These are phyloP conservation scores for Syncephalastrum contaminatum DNA, from an alignment of 371 early-diverging fungal species.

Conservation along the genomic window DNA sequence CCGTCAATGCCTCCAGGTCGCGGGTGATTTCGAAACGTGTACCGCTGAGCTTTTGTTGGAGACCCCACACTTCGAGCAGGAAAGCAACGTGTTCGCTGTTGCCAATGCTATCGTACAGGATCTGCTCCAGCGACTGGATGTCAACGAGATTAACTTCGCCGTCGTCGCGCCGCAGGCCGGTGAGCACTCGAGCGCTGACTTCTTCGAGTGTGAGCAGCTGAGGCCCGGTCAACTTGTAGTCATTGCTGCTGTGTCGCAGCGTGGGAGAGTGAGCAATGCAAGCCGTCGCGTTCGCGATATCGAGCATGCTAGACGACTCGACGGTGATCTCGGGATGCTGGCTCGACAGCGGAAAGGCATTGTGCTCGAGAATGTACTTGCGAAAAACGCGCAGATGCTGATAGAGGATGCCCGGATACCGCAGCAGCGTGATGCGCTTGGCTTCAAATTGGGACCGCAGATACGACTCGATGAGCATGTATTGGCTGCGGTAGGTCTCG, in stretches of 20 bases:
- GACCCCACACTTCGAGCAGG: conserved; percentile 52
- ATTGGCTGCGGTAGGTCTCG: conserved; percentile 41
- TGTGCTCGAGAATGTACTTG: conserved; percentile 46
- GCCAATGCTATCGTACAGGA: conserved; percentile 38
- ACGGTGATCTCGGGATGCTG: conserved; percentile 42
- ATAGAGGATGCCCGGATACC: conserved; percentile 50
- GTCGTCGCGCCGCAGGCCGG: conserved; percentile 34
- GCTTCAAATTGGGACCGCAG: conserved; percentile 34
- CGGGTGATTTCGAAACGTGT: conserved; percentile 49
- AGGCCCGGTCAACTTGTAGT: conserved; percentile 45
- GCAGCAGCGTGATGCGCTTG: conserved; percentile 36
- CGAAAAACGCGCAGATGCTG: conserved; percentile 49
- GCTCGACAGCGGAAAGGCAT: conserved; percentile 42
- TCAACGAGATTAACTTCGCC: conserved; percentile 36
- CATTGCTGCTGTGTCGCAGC: conserved; percentile 33
- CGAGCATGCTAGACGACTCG: conserved; percentile 44
- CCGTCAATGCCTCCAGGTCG: conserved; percentile 49
- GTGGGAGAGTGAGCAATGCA: conserved; percentile 46
- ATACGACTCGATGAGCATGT: conserved; percentile 41
- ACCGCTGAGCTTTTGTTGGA: conserved; percentile 30
- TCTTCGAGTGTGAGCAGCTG: conserved; percentile 45
- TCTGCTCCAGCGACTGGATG: conserved; percentile 21
- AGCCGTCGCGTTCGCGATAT: conserved; percentile 47
- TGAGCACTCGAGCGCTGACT: conserved; percentile 36
- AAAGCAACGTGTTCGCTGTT: conserved; percentile 49